These are phyloP conservation scores for Xylaria intraflava DNA, from an alignment of 495 filamentous ascomycete genomes.

Conservation along the genomic window DNA sequence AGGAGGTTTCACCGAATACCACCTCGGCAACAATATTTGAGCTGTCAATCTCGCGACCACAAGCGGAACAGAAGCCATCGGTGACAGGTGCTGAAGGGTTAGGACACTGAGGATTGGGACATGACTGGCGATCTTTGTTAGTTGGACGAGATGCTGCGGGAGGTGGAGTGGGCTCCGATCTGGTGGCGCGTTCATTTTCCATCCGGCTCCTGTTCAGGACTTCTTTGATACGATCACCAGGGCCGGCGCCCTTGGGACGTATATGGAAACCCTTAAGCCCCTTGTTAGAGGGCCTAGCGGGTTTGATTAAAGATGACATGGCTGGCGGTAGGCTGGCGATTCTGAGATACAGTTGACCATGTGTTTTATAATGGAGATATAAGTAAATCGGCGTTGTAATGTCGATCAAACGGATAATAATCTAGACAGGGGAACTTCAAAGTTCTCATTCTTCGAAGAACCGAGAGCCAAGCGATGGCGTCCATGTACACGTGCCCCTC, in stretches of 20 bases:
- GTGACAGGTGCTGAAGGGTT: slow-evolving; percentile 31
- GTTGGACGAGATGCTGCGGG: slow-evolving; percentile 4
- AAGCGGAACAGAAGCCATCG: slow-evolving; percentile 66
- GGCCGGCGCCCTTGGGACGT: slow-evolving; percentile 16
- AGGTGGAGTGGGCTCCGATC: slow-evolving; percentile 12
- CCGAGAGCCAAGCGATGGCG: neutral
- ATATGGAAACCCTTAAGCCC: slow-evolving; percentile 18
- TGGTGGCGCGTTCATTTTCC: slow-evolving; percentile 18
- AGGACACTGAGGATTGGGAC: slow-evolving; percentile 25
- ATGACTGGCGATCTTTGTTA: slow-evolving; percentile 16
- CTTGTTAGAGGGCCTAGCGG: slow-evolving; percentile 9
- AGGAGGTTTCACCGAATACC: slow-evolving; percentile 74
- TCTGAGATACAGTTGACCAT: neutral
- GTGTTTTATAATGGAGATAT: neutral
- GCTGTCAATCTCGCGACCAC: slow-evolving; percentile 74
- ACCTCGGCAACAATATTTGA: slow-evolving; percentile 87
- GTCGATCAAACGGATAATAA: neutral
- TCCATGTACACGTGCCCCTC: neutral
- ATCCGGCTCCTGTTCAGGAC: slow-evolving; percentile 22
- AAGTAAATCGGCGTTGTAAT: neutral
- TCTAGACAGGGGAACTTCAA: neutral
- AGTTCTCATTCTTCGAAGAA: slow-evolving; percentile 3
- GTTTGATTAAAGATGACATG: slow-evolving; percentile 26
- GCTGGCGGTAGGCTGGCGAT: neutral
- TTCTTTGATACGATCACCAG: slow-evolving; percentile 23